Percentiles rank a stretch among this genome's conserved stretches.
phyloP scores from a whole-genome alignment of 2,329 filamentous ascomycete genomes.

The Leptographium radiaticola region DNA sequence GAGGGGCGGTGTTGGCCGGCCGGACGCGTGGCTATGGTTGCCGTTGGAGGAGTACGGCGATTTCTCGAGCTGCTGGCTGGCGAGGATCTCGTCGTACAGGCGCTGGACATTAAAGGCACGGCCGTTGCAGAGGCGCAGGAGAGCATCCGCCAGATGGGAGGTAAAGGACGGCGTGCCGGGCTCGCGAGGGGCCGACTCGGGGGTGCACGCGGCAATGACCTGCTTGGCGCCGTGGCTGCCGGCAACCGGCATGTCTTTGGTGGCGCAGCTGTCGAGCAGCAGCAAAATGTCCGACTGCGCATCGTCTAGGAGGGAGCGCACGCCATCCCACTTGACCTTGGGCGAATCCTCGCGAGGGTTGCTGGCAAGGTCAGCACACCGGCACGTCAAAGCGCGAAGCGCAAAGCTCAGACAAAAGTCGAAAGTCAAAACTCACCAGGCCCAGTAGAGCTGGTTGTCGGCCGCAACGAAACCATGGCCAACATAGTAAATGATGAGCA shows the following conservation, averaged over 20 bases:
- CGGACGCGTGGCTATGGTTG: slow-evolving; percentile 17
- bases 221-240: slow-evolving; percentile 47
- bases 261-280: slow-evolving; percentile 47
- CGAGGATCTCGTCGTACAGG: slow-evolving; percentile 42
- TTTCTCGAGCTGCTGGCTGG: slow-evolving; percentile 30
- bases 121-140: slow-evolving; percentile 37
- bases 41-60: slow-evolving; percentile 30
- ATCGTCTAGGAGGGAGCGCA: slow-evolving; percentile 49
- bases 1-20: slow-evolving; percentile 29
- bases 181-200: slow-evolving; percentile 34
- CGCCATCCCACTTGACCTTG: slow-evolving; percentile 50
- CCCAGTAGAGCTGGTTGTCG: slow-evolving; percentile 53
- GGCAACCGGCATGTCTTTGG: slow-evolving; percentile 35
- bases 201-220: slow-evolving; percentile 45
- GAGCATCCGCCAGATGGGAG: slow-evolving; percentile 39
- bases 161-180: slow-evolving; percentile 43
- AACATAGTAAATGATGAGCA: slow-evolving; percentile 52
- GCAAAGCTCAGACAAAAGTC: not conserved
- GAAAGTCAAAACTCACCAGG: slow-evolving; percentile 37
- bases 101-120: slow-evolving; percentile 43
- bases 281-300: slow-evolving; percentile 49
- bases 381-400: slow-evolving; percentile 5
- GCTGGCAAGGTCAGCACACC: slow-evolving; percentile 25
- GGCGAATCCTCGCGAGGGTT: slow-evolving; percentile 44
- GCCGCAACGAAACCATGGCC: slow-evolving; percentile 45